Percentiles rank a stretch among this genome's conserved stretches.
phyloP scores from a whole-genome alignment of 352 stramenopile genomes.

The Pythium scleroteichum region DNA sequence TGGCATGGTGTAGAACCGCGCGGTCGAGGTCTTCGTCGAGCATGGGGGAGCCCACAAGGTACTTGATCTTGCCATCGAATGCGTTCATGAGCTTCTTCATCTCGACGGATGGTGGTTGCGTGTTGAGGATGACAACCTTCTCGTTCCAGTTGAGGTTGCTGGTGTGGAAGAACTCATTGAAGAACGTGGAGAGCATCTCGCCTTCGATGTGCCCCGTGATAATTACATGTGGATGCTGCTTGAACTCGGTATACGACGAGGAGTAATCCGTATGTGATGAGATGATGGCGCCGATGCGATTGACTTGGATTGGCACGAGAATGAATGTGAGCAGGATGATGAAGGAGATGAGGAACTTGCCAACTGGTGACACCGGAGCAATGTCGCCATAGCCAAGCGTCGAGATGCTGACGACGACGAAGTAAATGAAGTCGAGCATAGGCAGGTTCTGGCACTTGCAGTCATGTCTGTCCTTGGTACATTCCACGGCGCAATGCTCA shows the following conservation, averaged over 20 bases:
- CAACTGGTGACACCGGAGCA: slow-evolving; percentile 51
- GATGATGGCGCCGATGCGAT: slow-evolving; percentile 71
- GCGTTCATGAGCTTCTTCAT: slow-evolving; percentile 79
- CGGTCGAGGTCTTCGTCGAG: slow-evolving; percentile 74
- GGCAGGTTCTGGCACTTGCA: slow-evolving; percentile 55
- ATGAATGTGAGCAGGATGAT: slow-evolving; percentile 86
- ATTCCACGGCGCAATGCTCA: slow-evolving; percentile 49
- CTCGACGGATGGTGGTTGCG: slow-evolving; percentile 52
- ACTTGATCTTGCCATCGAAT: slow-evolving; percentile 79
- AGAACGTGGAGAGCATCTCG: slow-evolving; percentile 64
- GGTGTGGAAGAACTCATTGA: slow-evolving; percentile 84
- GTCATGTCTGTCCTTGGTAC: slow-evolving; percentile 17
- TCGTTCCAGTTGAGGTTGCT: slow-evolving; percentile 87
- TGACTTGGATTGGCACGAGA: slow-evolving; percentile 78
- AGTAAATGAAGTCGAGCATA: slow-evolving; percentile 80
- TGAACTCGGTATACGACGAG: slow-evolving; percentile 68
- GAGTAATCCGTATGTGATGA: slow-evolving; percentile 82
- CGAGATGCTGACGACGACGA: slow-evolving; percentile 84
- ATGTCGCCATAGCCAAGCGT: slow-evolving; percentile 87
- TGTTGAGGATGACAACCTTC: slow-evolving; percentile 75
- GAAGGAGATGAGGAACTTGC: slow-evolving; percentile 79
- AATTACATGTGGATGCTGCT: slow-evolving; percentile 77
- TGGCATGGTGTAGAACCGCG: slow-evolving; percentile 50
- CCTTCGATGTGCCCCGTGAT: slow-evolving; percentile 72
- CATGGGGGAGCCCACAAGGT: slow-evolving; percentile 81